Evolutionary conservation across 257 asterid species (phyloP).

Genomic region (Rubia yunnanensis): DNA sequence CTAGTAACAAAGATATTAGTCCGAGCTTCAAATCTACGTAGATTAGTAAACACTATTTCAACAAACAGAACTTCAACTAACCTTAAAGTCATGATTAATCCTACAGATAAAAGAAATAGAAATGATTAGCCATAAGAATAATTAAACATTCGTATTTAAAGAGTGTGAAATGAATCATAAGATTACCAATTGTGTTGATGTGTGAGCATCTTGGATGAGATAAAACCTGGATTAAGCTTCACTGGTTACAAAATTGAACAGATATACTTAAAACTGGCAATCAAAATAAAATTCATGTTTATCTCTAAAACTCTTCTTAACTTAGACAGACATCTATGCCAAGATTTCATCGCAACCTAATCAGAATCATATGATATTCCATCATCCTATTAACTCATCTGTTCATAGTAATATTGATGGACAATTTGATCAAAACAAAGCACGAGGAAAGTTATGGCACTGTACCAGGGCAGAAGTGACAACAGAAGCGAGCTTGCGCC

Average conservation of each 20-base stretch:
- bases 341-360: slow-evolving; percentile 51
- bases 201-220: slow-evolving; percentile 27
- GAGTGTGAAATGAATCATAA: background rate
- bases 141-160: background rate
- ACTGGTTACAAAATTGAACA: slow-evolving; percentile 1
- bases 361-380: slow-evolving; percentile 7
- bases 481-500: slow-evolving; percentile 74
- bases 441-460: background rate
- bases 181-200: slow-evolving; percentile 43
- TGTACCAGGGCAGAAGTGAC: slow-evolving; percentile 54
- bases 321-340: slow-evolving; percentile 27
- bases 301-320: slow-evolving; percentile 52
- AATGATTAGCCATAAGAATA: slow-evolving; percentile 1
- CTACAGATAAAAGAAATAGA: slow-evolving; percentile 30
- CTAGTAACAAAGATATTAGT: too few relatives aligned
- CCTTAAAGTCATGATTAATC: slow-evolving; percentile 43
- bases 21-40: background rate
- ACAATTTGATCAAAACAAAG: background rate
- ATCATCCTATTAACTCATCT: slow-evolving; percentile 6
- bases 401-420: background rate
- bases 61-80: slow-evolving; percentile 18
- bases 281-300: too few relatives aligned
- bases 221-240: slow-evolving; percentile 28
- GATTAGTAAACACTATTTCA: background rate
- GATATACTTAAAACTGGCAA: background rate